Evolutionary conservation across 2,329 filamentous ascomycete genomes (phyloP), one percentile per base, ranked within the genome.

Genomic region (Sphaerostilbella broomeana): DNA sequence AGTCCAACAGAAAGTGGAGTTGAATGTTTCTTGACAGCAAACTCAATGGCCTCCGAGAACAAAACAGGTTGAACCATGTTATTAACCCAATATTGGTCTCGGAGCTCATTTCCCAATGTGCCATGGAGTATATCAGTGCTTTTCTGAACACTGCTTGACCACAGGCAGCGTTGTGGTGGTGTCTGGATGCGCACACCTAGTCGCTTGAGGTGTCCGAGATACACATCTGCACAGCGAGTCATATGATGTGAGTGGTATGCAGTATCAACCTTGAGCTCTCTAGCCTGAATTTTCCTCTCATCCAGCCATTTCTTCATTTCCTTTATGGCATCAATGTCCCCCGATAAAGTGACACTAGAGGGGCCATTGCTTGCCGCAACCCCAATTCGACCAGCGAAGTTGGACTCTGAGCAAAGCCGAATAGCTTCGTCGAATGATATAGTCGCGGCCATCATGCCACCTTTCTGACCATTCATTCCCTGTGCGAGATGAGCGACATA

Each of bases 221-320:
- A 38, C 21, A 16, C 16, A 15, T 38, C 36, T 3, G 16, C 36
- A 2, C 72, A 58, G 3, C 60, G 51, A 20, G 64, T 60, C 69
- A 75, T 72, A 35, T 71, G 67, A 32, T 66, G 63, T 0, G 69
- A 73, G 46, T 74, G 70, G 35, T 73, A 74, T 1, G 69, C 69
- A 3, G 63, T 64, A 13, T 67, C 63, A 7, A 72, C 64, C 13
- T 61, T 59, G 3, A 73, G 59, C 8, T 59, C 60, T 27, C 63
- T 59, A 28, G 65, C 63, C 46, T 73, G 70, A 1, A 68, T 46
- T 18, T 60, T 46, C 18, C 60, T 61, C 35, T 64, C 59, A 28
- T 67, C 56, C 27, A 65, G 32, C 5, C 28, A 37, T 2, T 30
- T 24, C 7, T 47, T 58, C 4, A 72, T 52, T 40, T 63, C 58